These are phyloP conservation scores for Leccinum truebloodii DNA, from an alignment of 768 basidiomycete genomes.

Conservation along the genomic window DNA sequence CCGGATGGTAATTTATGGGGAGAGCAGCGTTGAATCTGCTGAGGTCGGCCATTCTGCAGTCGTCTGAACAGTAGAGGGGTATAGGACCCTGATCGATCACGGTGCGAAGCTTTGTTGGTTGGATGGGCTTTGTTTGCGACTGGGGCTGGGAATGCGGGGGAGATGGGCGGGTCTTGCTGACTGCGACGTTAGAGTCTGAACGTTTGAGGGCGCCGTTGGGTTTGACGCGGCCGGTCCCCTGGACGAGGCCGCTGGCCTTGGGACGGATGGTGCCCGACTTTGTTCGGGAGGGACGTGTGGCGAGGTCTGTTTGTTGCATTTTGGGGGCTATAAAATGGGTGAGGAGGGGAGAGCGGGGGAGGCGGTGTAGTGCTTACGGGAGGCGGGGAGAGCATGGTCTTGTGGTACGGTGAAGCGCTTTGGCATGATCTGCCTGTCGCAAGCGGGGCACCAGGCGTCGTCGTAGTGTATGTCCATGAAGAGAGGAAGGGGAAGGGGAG, in stretches of 20 bases:
- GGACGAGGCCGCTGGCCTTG: constrained; percentile 54
- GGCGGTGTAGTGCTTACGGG: constrained; percentile 14
- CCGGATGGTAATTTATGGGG: constrained; percentile 52
- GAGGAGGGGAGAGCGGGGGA: constrained; percentile 27
- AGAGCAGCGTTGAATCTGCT: constrained; percentile 41
- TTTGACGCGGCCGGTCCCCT: constrained; percentile 65
- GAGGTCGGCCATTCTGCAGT: constrained; percentile 66
- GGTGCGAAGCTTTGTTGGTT: constrained; percentile 54
- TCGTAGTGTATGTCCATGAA: constrained; percentile 49
- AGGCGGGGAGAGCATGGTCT: constrained; percentile 36
- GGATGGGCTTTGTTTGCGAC: constrained; percentile 27
- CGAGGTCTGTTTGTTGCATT: constrained; percentile 25
- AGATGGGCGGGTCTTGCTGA: constrained; percentile 16
- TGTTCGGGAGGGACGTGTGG: constrained; percentile 32
- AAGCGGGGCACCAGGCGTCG: constrained; percentile 79
- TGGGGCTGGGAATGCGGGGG: constrained; percentile 24
- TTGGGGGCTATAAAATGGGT: constrained; percentile 26
- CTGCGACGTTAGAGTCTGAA: constrained; percentile 24
- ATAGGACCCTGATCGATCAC: constrained; percentile 81
- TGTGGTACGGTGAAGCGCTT: constrained; percentile 59
- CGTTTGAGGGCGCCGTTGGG: constrained; percentile 57
- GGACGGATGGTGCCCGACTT: constrained; percentile 40
- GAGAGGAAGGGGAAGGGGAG: constrained; percentile 6
- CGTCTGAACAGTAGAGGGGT: constrained; percentile 82
- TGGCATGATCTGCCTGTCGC: constrained; percentile 78